A percentile compares a stretch with the other conserved stretches of the same genome.
Evolutionary conservation across 805 yeast genomes (phyloP).

Genomic region (Clavispora carvajalis): DNA sequence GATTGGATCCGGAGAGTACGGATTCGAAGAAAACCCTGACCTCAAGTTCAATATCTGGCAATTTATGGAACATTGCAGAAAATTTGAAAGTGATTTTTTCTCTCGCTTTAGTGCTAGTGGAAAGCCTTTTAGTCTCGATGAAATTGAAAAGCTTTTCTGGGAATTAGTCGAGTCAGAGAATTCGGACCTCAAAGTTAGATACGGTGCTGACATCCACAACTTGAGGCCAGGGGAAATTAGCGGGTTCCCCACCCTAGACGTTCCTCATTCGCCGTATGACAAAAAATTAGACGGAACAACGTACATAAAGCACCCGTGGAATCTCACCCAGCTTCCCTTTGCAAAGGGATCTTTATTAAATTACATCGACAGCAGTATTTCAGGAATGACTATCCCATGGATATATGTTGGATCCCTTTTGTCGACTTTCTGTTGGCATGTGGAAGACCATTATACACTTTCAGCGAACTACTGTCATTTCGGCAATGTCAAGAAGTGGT

Average conservation of each 20-base stretch:
- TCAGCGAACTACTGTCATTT: slow-evolving; percentile 89
- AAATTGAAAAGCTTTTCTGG: slow-evolving; percentile 70
- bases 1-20: slow-evolving; percentile 83
- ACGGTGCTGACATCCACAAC: slow-evolving; percentile 84
- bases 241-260: slow-evolving; percentile 56
- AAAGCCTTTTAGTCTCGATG: slow-evolving; percentile 34
- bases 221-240: slow-evolving; percentile 58
- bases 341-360: slow-evolving; percentile 65
- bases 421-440: slow-evolving; percentile 95
- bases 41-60: slow-evolving; percentile 50
- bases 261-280: slow-evolving; percentile 22
- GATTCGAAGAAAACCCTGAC: slow-evolving; percentile 66
- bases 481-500: slow-evolving; percentile 91
- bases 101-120: slow-evolving; percentile 21
- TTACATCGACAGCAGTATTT: slow-evolving; percentile 58
- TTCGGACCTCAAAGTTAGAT: slow-evolving; percentile 55
- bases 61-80: slow-evolving; percentile 52
- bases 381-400: slow-evolving; percentile 97
- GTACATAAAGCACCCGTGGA: slow-evolving; percentile 65
- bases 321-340: slow-evolving; percentile 67
- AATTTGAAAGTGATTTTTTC: slow-evolving; percentile 42
- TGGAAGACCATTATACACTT: slow-evolving; percentile 88
- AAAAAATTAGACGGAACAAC: slow-evolving; percentile 11
- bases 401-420: slow-evolving; percentile 83
- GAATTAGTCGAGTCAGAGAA: slow-evolving; percentile 34